Evolutionary conservation across 1,139 yeast genomes (phyloP), one percentile per base, ranked within the genome.

Genomic region (Taiozyma onychis): DNA sequence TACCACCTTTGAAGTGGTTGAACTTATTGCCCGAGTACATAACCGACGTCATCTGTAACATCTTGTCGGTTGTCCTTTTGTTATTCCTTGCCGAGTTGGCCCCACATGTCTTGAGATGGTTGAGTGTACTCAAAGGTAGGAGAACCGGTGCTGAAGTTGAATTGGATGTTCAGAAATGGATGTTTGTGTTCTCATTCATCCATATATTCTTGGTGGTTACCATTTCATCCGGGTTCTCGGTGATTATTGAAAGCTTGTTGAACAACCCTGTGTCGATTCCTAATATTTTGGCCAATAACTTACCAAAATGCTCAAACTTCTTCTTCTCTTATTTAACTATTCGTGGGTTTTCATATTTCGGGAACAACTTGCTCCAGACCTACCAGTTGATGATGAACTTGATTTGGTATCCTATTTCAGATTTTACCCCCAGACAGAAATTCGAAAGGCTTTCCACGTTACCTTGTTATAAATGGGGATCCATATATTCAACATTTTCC

Each of bases 181-280:
- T 81, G 70, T 73, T 84, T 74, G 71, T 75, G 57, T 90, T 90
- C 62, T 70, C 85, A 48, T 88, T 88, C 62, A 80, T 88, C 44
- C 97, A 90, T 59, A 81, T 88, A 41, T 90, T 90, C 58, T 66
- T 90, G 43, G 95, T 90, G 41, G 90, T 90, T 3, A 86, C 97
- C 0, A 78, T 90, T 41, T 88, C 95, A 61, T 85, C 95, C 0
- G 90, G 96, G 37, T 70, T 88, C 10, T 80, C 88, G 0, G 82
- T 83, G 4, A 77, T 89, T 0, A 67, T 85, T 44, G 82, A 81
- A 54, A 83, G 80, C 54, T 70, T 86, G 3, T 69, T 88, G 7
- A 82, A 81, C 51, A 82, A 81, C 53, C 96, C 96, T 3, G 78
- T 84, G 0, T 80, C 87, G 2, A 78, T 87, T 9, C 89, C 95